These are phyloP conservation scores for Starmerella kuoi DNA, from an alignment of 805 yeast species.

Conservation along the genomic window DNA sequence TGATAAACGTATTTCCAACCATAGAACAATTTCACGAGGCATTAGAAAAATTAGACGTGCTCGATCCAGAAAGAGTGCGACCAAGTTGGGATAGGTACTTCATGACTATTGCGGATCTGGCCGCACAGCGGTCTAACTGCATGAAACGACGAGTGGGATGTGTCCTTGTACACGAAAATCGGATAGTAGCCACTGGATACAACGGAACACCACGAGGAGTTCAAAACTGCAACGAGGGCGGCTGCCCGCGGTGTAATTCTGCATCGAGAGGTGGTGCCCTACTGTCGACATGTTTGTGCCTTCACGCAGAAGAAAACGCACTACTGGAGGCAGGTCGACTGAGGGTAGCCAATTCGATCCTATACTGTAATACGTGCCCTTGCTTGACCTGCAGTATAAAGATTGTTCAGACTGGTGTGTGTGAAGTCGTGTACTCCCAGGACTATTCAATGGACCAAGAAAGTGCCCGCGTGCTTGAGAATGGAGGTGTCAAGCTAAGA, in stretches of 20 bases:
- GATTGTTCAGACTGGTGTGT: constrained; percentile 84
- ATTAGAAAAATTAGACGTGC: constrained; percentile 34
- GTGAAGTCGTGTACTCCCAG: constrained; percentile 85
- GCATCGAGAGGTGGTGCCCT: constrained; percentile 51
- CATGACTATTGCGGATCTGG: constrained; percentile 85
- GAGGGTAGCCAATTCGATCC: constrained; percentile 45
- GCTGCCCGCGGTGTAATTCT: constrained; percentile 75
- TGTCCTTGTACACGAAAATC: constrained; percentile 71
- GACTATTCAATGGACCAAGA: constrained; percentile 81
- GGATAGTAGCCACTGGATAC: constrained; percentile 93
- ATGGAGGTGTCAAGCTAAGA: constrained; percentile 62
- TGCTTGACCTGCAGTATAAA: constrained; percentile 92
- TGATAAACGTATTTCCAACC: constrained; percentile 40
- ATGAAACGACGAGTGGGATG: constrained; percentile 97
- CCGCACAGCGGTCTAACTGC: constrained; percentile 86
- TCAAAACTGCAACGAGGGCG: constrained; percentile 87
- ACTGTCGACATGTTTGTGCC: constrained; percentile 74
- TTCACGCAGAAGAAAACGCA: constrained; percentile 97
- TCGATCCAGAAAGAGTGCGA: constrained; percentile 50
- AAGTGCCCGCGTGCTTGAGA: constrained; percentile 57
- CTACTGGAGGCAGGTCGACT: constrained; percentile 87
- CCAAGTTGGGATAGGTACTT: constrained; percentile 97
- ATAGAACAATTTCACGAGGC: constrained; percentile 31
- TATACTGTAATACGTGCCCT: constrained; percentile 92
- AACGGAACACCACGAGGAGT: constrained; percentile 92